phyloP scores from a whole-genome alignment of 1,139 yeast species.

The Geotrichum histeridarum region DNA sequence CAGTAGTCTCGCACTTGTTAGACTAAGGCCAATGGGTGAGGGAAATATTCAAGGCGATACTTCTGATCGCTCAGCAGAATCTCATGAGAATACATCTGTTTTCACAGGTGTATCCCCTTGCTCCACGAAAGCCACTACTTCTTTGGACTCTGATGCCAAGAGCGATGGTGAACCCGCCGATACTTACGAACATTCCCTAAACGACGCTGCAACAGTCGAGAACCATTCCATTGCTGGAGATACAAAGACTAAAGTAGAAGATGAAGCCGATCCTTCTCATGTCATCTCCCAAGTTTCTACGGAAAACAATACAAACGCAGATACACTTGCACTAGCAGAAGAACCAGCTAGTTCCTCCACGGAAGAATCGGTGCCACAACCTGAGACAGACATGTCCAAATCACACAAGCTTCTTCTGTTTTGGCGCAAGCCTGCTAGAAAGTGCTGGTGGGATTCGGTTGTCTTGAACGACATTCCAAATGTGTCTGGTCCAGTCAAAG shows the following conservation, averaged over 20 bases:
- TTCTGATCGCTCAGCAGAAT: background rate
- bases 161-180: background rate
- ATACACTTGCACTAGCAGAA: background rate
- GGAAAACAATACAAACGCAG: background rate
- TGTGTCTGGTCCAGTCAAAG: slow-evolving; percentile 46
- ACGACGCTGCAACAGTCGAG: background rate
- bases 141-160: background rate
- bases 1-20: slow-evolving; percentile 75
- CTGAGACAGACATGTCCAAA: slow-evolving; percentile 37
- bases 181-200: background rate
- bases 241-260: background rate
- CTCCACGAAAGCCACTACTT: background rate
- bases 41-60: background rate
- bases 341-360: background rate
- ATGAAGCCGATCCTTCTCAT: background rate
- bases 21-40: slow-evolving; percentile 38
- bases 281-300: too few relatives aligned
- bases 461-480: slow-evolving; percentile 40
- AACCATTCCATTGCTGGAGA: background rate
- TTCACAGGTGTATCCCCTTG: background rate
- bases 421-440: slow-evolving; percentile 98
- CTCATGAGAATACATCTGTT: background rate
- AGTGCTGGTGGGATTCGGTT: slow-evolving; percentile 92
- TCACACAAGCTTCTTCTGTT: slow-evolving; percentile 77
- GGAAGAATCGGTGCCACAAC: background rate